A percentile compares a stretch with the other conserved stretches of the same genome.
Evolutionary conservation across 169 alveolate species (phyloP).

Genomic region (Toxoplasma gondii): DNA sequence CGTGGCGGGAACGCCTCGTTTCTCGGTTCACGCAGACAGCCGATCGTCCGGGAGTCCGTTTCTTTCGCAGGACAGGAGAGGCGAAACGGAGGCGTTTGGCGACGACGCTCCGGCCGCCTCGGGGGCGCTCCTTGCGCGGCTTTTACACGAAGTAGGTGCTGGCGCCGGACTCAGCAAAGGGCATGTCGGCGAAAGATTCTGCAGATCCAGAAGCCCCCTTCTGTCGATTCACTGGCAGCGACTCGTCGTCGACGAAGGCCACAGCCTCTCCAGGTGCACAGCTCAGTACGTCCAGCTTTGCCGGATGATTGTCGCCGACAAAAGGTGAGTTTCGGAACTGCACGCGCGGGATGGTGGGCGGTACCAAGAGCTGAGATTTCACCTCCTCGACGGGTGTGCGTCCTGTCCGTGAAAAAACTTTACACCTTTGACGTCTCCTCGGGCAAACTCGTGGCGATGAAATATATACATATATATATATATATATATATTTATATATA

Average conservation of each 20-base stretch:
- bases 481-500: background rate
- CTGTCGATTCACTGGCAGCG: slow-evolving; percentile 53
- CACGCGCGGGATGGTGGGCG: background rate
- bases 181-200: background rate
- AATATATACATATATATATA: no score
- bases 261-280: background rate
- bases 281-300: slow-evolving; percentile 38
- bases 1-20: background rate
- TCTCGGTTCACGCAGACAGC: no score
- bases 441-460: no score
- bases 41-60: no score
- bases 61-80: background rate
- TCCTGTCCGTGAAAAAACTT: no score
- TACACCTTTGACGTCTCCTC: no score
- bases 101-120: background rate
- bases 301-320: slow-evolving; percentile 42
- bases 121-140: background rate
- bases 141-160: background rate
- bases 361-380: background rate
- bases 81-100: background rate
- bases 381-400: background rate
- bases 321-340: background rate
- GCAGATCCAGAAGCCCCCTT: slow-evolving; percentile 12
- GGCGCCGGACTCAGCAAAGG: background rate
- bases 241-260: slow-evolving; percentile 54